Evolutionary conservation across 2,329 filamentous ascomycete genomes (phyloP).

Genomic region (Pleoardoris graminearum): DNA sequence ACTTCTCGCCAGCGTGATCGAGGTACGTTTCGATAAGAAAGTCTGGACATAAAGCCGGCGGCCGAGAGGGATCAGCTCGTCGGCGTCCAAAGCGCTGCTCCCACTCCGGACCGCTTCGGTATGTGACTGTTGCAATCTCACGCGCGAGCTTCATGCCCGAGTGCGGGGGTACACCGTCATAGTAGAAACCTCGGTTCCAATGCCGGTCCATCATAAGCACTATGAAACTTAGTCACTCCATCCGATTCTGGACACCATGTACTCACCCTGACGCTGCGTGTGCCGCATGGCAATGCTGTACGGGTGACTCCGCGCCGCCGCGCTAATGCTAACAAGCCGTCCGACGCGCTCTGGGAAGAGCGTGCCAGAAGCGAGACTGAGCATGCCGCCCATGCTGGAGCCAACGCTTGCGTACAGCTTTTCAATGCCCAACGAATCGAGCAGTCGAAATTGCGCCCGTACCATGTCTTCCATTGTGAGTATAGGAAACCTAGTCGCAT

Average conservation of each 20-base stretch:
- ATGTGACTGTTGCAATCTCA: conserved; percentile 97
- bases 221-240: conserved; percentile 23
- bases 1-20: conserved; percentile 97
- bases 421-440: conserved; percentile 76
- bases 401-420: conserved; percentile 91
- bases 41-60: conserved; percentile 92
- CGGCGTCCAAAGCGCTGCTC: conserved; percentile 89
- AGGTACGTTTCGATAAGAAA: conserved; percentile 98
- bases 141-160: conserved; percentile 97
- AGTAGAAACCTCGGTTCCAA: conserved; percentile 94
- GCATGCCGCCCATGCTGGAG: conserved; percentile 98
- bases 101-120: conserved; percentile 96
- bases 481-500: conserved; percentile 94
- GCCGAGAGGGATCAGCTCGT: conserved; percentile 81
- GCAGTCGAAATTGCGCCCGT: conserved; percentile 84
- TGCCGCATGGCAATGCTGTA: conserved; percentile 99
- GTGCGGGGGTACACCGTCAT: conserved; percentile 81
- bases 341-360: conserved; percentile 81
- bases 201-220: conserved; percentile 99
- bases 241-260: not conserved
- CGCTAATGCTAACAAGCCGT: conserved; percentile 84
- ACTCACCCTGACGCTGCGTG: conserved; percentile 77
- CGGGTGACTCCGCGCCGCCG: conserved; percentile 90
- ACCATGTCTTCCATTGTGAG: conserved; percentile 98
- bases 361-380: conserved; percentile 83